Conservation (phyloP, 176 grass and related monocot species). For the Eleusine indica region DNA sequence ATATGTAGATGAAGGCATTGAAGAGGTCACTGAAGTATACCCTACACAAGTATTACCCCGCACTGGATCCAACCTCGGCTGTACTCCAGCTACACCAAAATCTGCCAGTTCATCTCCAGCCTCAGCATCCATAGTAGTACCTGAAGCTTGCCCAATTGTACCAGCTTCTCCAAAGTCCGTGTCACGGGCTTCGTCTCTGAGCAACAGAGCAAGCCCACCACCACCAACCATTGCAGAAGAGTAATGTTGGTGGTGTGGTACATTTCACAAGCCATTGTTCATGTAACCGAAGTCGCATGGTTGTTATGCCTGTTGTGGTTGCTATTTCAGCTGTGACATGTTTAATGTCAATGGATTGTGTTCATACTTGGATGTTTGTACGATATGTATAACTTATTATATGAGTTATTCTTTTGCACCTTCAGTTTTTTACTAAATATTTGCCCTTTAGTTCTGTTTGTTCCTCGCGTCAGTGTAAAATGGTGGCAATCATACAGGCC, state of each 20-base stretch:
- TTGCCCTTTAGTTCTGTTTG: not conserved
- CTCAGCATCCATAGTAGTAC: constrained; percentile 42
- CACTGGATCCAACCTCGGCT: constrained; percentile 9
- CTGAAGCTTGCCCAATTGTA: constrained; percentile 54
- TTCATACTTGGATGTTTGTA: constrained; percentile 36
- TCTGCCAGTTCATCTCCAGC: constrained; percentile 30
- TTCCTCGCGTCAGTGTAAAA: no score
- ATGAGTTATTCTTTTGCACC: constrained; percentile 12
- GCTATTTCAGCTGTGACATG: constrained; percentile 4
- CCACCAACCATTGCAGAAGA: constrained; percentile 16
- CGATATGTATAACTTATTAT: constrained; percentile 29
- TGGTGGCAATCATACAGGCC: no score
- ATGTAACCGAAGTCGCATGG: constrained; percentile 21
- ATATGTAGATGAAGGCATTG: constrained; percentile 93
- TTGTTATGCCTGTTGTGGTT: constrained; percentile 28
- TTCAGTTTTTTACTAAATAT: constrained; percentile 2
- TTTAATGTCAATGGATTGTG: constrained; percentile 26
- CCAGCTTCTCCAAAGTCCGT: constrained; percentile 47
- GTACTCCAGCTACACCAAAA: constrained; percentile 39
- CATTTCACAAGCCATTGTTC: constrained; percentile 12
- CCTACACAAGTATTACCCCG: constrained; percentile 66
- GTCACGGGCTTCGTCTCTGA: constrained; percentile 22
- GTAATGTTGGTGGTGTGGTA: constrained; percentile 30
- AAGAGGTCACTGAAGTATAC: constrained; percentile 93
- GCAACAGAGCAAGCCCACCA: constrained; percentile 16